Conservation (phyloP, 495 filamentous ascomycete species). For the Neohortaea acidophila region DNA sequence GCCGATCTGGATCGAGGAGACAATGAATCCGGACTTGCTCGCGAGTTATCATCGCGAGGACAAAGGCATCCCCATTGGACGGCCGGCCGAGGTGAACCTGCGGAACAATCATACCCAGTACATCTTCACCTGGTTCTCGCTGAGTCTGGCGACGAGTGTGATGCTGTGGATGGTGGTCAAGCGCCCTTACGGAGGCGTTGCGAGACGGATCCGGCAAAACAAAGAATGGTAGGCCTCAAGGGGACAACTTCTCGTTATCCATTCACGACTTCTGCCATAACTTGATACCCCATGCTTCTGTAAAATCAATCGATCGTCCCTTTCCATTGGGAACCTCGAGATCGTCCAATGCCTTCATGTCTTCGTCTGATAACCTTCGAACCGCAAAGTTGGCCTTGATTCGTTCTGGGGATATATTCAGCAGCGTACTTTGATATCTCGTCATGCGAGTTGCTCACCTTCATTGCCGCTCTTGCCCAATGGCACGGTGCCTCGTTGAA, state of each 20-base stretch:
- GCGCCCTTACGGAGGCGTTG: conserved; percentile 19
- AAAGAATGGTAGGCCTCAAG: conserved; percentile 70
- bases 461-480: conserved; percentile 38
- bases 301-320: conserved; percentile 9
- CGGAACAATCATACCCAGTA: conserved; percentile 85
- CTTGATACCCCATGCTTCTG: conserved; percentile 10
- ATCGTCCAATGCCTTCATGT: conserved; percentile 11
- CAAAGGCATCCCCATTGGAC: conserved; percentile 84
- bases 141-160: conserved; percentile 70
- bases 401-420: conserved; percentile 29
- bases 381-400: conserved; percentile 29
- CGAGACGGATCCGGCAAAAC: conserved; percentile 63
- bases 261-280: no score
- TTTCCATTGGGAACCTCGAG: conserved; percentile 7
- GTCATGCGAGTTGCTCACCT: no score
- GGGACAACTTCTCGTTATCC: no score
- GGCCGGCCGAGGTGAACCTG: conserved; percentile 78
- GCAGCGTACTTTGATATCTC: no score
- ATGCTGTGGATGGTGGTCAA: conserved; percentile 77
- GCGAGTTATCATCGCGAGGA: conserved; percentile 51
- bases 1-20: conserved; percentile 90
- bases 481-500: conserved; percentile 35
- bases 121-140: conserved; percentile 94
- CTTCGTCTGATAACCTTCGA: conserved; percentile 7
- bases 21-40: conserved; percentile 72